These are phyloP conservation scores for Gamarada debralockiae DNA, from an alignment of 495 filamentous ascomycete species.

Conservation along the genomic window DNA sequence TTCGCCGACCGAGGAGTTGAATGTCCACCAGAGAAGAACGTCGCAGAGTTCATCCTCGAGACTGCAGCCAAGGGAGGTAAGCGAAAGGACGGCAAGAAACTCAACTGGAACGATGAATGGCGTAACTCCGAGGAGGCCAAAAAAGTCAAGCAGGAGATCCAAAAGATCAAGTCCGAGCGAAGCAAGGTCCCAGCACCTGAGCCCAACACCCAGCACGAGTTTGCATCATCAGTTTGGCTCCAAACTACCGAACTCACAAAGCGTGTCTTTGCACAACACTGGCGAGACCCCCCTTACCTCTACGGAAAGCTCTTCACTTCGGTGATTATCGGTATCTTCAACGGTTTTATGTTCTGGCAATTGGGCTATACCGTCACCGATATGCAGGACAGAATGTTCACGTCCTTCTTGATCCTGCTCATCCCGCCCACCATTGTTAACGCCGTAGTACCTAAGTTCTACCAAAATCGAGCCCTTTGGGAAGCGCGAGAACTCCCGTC, in stretches of 20 bases:
- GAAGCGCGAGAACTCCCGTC: constrained; percentile 71
- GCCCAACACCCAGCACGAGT: constrained; percentile 34
- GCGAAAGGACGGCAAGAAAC: constrained; percentile 43
- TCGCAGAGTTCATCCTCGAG: constrained; percentile 85
- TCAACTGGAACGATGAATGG: constrained; percentile 75
- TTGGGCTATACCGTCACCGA: constrained; percentile 42
- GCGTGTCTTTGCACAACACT: constrained; percentile 52
- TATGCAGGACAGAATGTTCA: constrained; percentile 82
- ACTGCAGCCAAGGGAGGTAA: constrained; percentile 61
- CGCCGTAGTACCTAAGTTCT: constrained; percentile 81
- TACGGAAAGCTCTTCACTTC: constrained; percentile 69
- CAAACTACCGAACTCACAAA: constrained; percentile 35
- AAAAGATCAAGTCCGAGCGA: constrained; percentile 51
- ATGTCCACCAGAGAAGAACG: constrained; percentile 54
- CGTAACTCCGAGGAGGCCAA: constrained; percentile 53
- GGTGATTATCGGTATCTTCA: constrained; percentile 41
- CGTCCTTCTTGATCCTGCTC: constrained; percentile 67
- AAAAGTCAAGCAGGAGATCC: constrained; percentile 54
- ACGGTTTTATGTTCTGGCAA: constrained; percentile 49
- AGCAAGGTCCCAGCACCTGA: constrained; percentile 37
- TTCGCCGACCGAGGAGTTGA: constrained; percentile 58
- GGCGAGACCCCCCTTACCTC: constrained; percentile 68
- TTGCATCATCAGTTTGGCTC: constrained; percentile 34
- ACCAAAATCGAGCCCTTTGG: constrained; percentile 71
- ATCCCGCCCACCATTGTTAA: constrained; percentile 66